Evolutionary conservation across 768 basidiomycete genomes (phyloP).

Genomic region (Mycena sanguinolenta): DNA sequence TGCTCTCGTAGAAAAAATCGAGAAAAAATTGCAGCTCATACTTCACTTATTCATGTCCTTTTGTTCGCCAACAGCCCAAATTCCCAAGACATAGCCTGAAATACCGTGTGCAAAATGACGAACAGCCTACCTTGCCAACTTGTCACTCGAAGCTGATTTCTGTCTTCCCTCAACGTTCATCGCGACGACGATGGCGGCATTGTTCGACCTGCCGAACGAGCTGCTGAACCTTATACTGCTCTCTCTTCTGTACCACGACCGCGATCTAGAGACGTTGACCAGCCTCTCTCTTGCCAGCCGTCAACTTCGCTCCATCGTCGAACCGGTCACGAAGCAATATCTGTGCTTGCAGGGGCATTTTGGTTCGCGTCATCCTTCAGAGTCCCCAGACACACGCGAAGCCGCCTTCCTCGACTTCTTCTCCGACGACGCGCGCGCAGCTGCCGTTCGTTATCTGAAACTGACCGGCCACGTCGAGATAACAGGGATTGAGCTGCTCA

Average conservation of each 20-base stretch:
- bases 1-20: too few relatives aligned
- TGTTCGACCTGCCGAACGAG: conserved; percentile 6
- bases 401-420: conserved; percentile 5
- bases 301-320: not conserved
- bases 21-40: too few relatives aligned
- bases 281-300: conserved; percentile 12
- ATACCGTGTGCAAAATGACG: too few relatives aligned
- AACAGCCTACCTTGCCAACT: too few relatives aligned
- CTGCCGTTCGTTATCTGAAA: conserved; percentile 1
- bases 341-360: conserved; percentile 12
- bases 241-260: not conserved
- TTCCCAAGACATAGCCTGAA: too few relatives aligned
- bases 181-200: too few relatives aligned
- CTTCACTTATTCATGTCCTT: too few relatives aligned
- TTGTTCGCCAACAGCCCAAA: too few relatives aligned
- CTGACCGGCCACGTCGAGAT: conserved; percentile 1
- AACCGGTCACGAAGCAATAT: conserved; percentile 2
- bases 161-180: too few relatives aligned
- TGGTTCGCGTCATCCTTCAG: not conserved
- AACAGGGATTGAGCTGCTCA: conserved; percentile 1
- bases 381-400: not conserved
- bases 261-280: not conserved
- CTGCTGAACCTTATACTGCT: not conserved
- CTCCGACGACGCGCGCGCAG: conserved; percentile 6
- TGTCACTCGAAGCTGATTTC: too few relatives aligned